Conservation (phyloP, 1,284 basidiomycete genomes). For the Rhodotorula sp. region DNA sequence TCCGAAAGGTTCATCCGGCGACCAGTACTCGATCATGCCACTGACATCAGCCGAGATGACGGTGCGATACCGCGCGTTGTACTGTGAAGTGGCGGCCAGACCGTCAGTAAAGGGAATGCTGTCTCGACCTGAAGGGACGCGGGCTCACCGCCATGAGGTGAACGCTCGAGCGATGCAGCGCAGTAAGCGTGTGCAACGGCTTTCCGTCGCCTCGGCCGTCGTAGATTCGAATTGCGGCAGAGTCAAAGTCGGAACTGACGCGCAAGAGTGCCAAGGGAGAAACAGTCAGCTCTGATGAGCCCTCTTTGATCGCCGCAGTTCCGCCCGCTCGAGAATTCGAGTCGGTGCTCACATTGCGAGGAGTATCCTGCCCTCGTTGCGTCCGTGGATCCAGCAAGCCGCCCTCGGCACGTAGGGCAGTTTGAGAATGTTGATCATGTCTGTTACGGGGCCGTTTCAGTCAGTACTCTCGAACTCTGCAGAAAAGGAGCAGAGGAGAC, state of each 20-base stretch:
- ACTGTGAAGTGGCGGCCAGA: constrained; percentile 56
- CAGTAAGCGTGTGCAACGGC: constrained; percentile 70
- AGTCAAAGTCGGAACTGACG: constrained; percentile 70
- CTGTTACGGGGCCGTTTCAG: constrained; percentile 53
- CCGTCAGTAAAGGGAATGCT: constrained; percentile 57
- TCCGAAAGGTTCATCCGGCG: constrained; percentile 78
- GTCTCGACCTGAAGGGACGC: constrained; percentile 57
- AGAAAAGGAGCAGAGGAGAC: constrained; percentile 41
- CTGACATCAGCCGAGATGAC: constrained; percentile 92
- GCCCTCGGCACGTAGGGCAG: constrained; percentile 78
- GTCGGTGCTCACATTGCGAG: constrained; percentile 71
- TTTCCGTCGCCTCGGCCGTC: constrained; percentile 83
- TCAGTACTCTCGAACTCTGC: no score
- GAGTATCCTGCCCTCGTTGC: constrained; percentile 81
- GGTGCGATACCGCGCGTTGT: constrained; percentile 83
- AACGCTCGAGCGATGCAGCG: constrained; percentile 73
- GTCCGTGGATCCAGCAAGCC: constrained; percentile 89
- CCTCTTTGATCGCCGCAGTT: no score
- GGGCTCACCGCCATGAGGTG: constrained; percentile 79
- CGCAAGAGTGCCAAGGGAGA: background rate
- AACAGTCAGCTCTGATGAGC: background rate
- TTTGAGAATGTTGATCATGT: constrained; percentile 99
- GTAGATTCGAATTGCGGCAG: constrained; percentile 79
- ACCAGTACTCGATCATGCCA: constrained; percentile 97
- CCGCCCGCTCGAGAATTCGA: background rate